A percentile compares a stretch with the other conserved stretches of the same genome.
Conservation (phyloP, 805 yeast genomes). For the Yarrowia sp. region DNA sequence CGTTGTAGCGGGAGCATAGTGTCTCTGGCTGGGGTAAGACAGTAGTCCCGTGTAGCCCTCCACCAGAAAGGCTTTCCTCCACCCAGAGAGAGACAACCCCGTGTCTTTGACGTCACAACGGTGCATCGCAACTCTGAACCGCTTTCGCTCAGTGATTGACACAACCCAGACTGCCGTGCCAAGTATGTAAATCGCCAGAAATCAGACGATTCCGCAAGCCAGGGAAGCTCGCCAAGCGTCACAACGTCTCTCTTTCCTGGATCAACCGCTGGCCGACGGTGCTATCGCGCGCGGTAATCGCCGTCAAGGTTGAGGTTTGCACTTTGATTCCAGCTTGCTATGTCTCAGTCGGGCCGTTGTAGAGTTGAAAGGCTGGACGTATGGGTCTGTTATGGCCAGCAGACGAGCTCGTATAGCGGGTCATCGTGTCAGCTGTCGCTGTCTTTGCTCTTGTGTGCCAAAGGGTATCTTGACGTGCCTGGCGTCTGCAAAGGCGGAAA, state of each 20-base stretch:
- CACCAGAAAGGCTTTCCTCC: background rate
- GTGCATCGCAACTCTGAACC: background rate
- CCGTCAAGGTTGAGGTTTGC: background rate
- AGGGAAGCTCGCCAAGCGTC: background rate
- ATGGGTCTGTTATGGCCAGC: too few species aligned
- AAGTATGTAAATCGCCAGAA: too few species aligned
- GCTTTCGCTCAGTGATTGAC: background rate
- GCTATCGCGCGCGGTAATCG: too few species aligned
- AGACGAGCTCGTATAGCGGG: background rate
- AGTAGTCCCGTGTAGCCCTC: too few species aligned
- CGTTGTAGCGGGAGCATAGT: too few species aligned
- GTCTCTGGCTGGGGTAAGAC: too few species aligned
- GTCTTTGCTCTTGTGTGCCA: too few species aligned
- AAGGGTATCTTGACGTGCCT: too few species aligned
- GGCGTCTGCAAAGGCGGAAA: too few species aligned
- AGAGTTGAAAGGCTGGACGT: background rate
- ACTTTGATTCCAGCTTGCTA: background rate
- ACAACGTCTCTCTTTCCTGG: too few species aligned
- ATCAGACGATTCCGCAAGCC: background rate
- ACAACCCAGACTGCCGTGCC: background rate
- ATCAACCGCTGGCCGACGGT: too few species aligned
- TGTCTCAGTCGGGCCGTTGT: background rate
- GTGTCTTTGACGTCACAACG: background rate
- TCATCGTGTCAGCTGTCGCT: too few species aligned
- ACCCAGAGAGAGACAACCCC: background rate